phyloP scores from a whole-genome alignment of 257 asterid genomes.

The Nicotiana sylvestris region DNA sequence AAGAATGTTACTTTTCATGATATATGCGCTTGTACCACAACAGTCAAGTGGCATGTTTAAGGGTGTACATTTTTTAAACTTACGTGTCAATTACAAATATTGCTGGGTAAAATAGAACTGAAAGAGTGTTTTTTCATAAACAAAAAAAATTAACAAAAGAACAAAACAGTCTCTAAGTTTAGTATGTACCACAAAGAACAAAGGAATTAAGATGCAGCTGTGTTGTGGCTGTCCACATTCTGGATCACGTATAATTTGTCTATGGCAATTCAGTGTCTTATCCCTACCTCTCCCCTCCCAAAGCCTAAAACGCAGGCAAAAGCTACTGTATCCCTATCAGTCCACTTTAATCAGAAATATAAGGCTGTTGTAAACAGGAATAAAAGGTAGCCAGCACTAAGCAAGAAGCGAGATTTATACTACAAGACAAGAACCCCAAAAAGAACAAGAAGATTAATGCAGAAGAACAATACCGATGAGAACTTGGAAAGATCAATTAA shows the following conservation, averaged over 20 bases:
- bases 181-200: not conserved
- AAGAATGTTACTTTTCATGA: not conserved
- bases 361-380: not conserved
- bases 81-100: too few species aligned
- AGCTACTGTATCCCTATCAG: not conserved
- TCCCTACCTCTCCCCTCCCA: not conserved
- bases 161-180: not conserved
- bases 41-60: too few species aligned
- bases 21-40: too few species aligned
- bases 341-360: not conserved
- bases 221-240: not conserved
- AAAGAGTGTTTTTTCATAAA: not conserved
- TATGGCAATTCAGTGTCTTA: not conserved
- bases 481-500: too few species aligned
- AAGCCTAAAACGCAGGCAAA: not conserved
- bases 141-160: not conserved
- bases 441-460: too few species aligned
- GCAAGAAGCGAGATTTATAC: not conserved
- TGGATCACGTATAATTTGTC: not conserved
- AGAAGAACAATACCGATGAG: too few species aligned
- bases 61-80: too few species aligned
- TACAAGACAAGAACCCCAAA: not conserved
- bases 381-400: not conserved
- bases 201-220: not conserved
- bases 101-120: not conserved